Percentiles rank a stretch among this genome's conserved stretches.
Conservation (phyloP, 1,284 basidiomycete species). For the Austroboletus niveus region DNA sequence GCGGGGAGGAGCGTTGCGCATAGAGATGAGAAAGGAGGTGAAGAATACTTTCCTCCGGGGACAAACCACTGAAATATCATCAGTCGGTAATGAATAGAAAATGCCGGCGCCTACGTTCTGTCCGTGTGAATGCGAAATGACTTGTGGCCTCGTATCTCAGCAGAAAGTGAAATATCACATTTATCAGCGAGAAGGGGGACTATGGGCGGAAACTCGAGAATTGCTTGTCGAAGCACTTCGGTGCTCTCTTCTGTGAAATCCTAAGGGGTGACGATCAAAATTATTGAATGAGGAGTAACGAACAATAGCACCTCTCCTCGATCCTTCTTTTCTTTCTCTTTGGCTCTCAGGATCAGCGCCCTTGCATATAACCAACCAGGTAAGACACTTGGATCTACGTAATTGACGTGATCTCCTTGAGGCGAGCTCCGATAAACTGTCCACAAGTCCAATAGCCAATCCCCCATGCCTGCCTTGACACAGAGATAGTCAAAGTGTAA, state of each 20-base stretch:
- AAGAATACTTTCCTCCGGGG: constrained; percentile 44
- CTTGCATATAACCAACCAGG: constrained; percentile 83
- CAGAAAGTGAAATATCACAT: constrained; percentile 66
- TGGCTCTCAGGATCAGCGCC: constrained; percentile 66
- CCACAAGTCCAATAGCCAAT: constrained; percentile 77
- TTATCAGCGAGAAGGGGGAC: constrained; percentile 82
- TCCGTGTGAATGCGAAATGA: constrained; percentile 73
- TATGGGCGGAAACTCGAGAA: constrained; percentile 76
- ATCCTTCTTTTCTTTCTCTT: constrained; percentile 52
- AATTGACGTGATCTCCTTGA: constrained; percentile 21
- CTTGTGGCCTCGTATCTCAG: constrained; percentile 53
- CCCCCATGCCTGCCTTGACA: constrained; percentile 72
- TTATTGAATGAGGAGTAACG: neutral
- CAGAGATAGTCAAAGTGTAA: constrained; percentile 86
- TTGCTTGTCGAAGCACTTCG: constrained; percentile 66
- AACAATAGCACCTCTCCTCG: constrained; percentile 37
- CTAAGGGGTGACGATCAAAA: constrained; percentile 6
- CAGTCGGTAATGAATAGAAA: constrained; percentile 3
- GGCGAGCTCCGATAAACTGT: constrained; percentile 32
- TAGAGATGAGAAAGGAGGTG: constrained; percentile 85
- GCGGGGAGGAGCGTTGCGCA: constrained; percentile 65
- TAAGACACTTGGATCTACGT: constrained; percentile 56
- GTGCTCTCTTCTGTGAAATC: constrained; percentile 44
- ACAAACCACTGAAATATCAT: constrained; percentile 35
- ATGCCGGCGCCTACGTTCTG: constrained; percentile 44